Base-by-base conservation (phyloP, 2,329 filamentous ascomycete species). In the Aspergillus ochraceus region DNA sequence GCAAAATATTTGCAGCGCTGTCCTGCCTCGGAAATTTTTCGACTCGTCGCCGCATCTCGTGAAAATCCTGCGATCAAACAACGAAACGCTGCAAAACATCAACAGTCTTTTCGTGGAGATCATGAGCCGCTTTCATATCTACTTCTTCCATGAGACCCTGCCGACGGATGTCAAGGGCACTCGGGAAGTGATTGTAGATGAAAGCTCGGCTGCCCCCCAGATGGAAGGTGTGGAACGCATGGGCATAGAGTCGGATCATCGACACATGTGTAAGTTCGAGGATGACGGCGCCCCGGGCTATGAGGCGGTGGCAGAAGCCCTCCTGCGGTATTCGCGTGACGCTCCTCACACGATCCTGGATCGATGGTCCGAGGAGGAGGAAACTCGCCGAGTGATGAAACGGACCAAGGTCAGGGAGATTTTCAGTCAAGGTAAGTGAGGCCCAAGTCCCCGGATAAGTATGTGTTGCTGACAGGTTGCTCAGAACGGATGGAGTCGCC, bases 121-220 rank as follows among this genome's bases (percentile, higher is more conserved):
- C 29, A 87, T 90, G 63, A 83, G 86, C 58, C 82, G 86, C 1
- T 92, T 90, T 69, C 84, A 86, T 64, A 86, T 92, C 54, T 89
- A 90, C 68, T 91, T 92, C 83, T 90, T 87, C 42, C 89, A 92
- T 57, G 90, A 93, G 70, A 88, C 87, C 50, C 85, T 88, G 65
- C 88, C 88, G 62, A 90, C 88, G 0, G 86, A 91, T 63, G 68
- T 92, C 39, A 88, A 84, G 65, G 86, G 85, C 2, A 86, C 86
- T 0, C 86, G 78, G 6, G 71, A 82, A 55, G 77, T 90, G 60
- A 83, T 93, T 42, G 90, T 93, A 2, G 88, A 91, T 60, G 81
- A 89, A 56, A 80, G 79, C 51, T 91, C 89, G 1, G 90, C 90
- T 1, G 84, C 87, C 19, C 90, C 90, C 0, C 84, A 86, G 57